Evolutionary conservation across 768 basidiomycete species (phyloP), one percentile per base, ranked within the genome.

Genomic region (Russula griseocarnosa): DNA sequence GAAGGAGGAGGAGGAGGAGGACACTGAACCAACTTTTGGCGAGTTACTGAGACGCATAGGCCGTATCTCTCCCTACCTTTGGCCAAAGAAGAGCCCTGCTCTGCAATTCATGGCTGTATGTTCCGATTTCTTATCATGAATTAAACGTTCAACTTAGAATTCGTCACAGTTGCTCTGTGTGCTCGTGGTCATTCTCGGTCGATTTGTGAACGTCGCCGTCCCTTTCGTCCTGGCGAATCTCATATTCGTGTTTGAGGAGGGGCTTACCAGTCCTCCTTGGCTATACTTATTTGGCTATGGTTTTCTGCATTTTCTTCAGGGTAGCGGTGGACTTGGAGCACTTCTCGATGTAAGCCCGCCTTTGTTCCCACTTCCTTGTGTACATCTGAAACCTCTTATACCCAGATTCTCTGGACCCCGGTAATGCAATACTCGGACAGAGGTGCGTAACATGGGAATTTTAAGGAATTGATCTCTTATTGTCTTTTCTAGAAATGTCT

Each of bases 401-500:
- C 58, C 30, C 62, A 88, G 84, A 77, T 82, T 34, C 78, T 93
- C 3, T 95, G 92, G 90, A 82, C 87, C 2, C 91, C 93, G 1
- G 88, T 98, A 49, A 89, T 93, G 83, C 92, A 93, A 74, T 90
- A 86, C 72, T 91, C 90, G 0, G 92, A 95, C 71, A 77, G 87
- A 70, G 83, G 83, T 82, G 66, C 63, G 76, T 70, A 50, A 4
- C 60, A 49, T 22, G 11, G 16, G 6, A 26, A 49, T 20, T 44
- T 13, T 20, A 49, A 47, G 22, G 51, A 24, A 60, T 20, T 60
- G 22, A 8, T 66, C 9, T 46, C 14, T 61, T 58, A 38, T 61
- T 59, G 5, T 63, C 38, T 34, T 57, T 28, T 67, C 18, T 68
- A 86, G 90, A 92, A 74, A 94, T 96, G 92, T 88, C 87, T 1